phyloP scores from a whole-genome alignment of 495 filamentous ascomycete species.

The Penicillium coprophilum region DNA sequence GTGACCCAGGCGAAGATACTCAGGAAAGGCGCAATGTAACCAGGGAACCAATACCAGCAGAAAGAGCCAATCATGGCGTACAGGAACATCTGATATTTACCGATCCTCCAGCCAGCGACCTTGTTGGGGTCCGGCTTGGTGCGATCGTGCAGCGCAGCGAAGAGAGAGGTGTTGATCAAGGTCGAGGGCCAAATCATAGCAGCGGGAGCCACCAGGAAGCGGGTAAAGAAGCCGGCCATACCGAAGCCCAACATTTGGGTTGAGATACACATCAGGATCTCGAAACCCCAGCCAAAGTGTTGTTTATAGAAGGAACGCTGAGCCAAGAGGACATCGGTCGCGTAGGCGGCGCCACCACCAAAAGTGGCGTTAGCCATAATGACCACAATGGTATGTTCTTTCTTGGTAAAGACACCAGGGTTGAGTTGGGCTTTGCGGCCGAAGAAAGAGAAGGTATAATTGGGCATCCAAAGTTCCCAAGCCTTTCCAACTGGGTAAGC shows the following conservation, averaged over 20 bases:
- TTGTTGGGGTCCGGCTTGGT: slow-evolving; percentile 54
- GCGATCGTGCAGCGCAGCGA: slow-evolving; percentile 71
- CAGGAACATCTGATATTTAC: slow-evolving; percentile 65
- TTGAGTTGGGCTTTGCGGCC: slow-evolving; percentile 60
- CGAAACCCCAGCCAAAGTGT: slow-evolving; percentile 65
- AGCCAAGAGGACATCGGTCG: slow-evolving; percentile 65
- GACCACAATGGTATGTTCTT: slow-evolving; percentile 72
- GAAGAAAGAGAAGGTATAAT: slow-evolving; percentile 51
- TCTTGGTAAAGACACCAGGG: slow-evolving; percentile 72
- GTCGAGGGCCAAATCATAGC: slow-evolving; percentile 76
- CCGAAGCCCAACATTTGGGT: slow-evolving; percentile 73
- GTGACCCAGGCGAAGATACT: slow-evolving; percentile 49
- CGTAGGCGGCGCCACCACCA: slow-evolving; percentile 58
- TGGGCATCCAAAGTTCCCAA: slow-evolving; percentile 54
- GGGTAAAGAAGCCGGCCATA: slow-evolving; percentile 65
- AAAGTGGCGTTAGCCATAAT: slow-evolving; percentile 62
- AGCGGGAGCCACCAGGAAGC: slow-evolving; percentile 59
- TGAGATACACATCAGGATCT: slow-evolving; percentile 65
- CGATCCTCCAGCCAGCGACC: slow-evolving; percentile 64
- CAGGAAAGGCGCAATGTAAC: slow-evolving; percentile 47
- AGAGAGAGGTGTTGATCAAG: slow-evolving; percentile 62
- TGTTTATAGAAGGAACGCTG: slow-evolving; percentile 67
- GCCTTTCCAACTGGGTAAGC: slow-evolving; percentile 66
- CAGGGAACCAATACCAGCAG: slow-evolving; percentile 61
- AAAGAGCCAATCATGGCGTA: slow-evolving; percentile 58